These are phyloP conservation scores for Myrica gale DNA, from an alignment of 306 rosid species.

Conservation along the genomic window DNA sequence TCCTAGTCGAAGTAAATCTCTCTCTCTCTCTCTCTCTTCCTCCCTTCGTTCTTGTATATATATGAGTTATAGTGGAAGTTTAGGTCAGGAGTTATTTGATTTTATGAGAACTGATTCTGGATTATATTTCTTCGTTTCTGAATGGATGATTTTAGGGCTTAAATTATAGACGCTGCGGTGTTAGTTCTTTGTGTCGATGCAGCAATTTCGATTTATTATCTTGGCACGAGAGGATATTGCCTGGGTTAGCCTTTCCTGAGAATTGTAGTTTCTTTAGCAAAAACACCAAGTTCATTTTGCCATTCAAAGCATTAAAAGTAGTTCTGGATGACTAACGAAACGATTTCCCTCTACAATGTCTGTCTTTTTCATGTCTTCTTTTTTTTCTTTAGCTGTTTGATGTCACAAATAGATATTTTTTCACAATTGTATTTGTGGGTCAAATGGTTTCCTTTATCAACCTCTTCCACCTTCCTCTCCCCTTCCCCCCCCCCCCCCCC, in stretches of 20 bases:
- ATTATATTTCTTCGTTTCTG: background rate
- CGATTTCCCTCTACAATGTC: background rate
- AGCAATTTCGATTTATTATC: background rate
- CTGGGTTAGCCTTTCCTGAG: background rate
- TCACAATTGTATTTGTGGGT: background rate
- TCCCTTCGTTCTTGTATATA: background rate
- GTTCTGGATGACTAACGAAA: background rate
- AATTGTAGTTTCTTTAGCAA: too few species aligned
- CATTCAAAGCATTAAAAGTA: background rate
- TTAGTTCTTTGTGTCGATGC: background rate
- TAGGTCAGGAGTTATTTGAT: background rate
- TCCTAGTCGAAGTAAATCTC: conserved; percentile 59
- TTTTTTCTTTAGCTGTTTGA: too few species aligned
- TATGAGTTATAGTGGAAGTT: background rate
- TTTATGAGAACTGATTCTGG: background rate
- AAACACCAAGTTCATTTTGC: background rate
- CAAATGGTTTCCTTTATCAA: too few species aligned
- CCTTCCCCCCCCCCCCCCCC: too few species aligned
- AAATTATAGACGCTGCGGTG: background rate
- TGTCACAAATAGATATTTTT: background rate
- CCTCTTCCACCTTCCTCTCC: too few species aligned
- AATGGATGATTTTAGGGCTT: conserved; percentile 7
- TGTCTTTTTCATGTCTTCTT: too few species aligned
- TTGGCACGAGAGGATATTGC: background rate
- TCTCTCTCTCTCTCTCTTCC: background rate